phyloP scores from a whole-genome alignment of 2,329 filamentous ascomycete genomes.

The Fusarium ramigenum region DNA sequence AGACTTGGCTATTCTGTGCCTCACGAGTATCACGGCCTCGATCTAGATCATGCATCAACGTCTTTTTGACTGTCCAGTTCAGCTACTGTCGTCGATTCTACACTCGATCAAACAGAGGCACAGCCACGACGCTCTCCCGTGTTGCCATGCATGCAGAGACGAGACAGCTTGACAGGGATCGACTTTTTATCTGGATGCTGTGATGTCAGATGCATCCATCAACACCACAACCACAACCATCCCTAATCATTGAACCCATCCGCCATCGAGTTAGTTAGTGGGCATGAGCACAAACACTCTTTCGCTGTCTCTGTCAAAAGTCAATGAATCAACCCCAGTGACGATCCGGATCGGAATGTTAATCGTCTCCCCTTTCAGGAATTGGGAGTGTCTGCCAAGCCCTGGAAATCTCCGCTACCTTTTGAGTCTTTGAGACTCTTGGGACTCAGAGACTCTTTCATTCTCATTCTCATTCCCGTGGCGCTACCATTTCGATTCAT shows the following conservation, averaged over 20 bases:
- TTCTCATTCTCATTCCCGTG: conserved; percentile 12
- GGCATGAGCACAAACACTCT: not conserved
- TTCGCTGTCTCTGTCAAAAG: not conserved
- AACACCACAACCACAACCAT: not conserved
- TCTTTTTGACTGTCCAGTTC: conserved; percentile 5
- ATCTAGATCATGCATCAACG: conserved; percentile 9
- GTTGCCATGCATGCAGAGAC: conserved; percentile 9
- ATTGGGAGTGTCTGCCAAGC: conserved; percentile 5
- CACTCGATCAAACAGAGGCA: conserved; percentile 11
- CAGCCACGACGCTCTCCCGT: conserved; percentile 29
- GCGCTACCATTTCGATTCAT: conserved; percentile 18
- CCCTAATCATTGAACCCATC: not conserved
- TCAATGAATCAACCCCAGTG: conserved; percentile 31
- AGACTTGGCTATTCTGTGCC: conserved; percentile 16
- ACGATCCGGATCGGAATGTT: conserved; percentile 34
- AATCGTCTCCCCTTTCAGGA: conserved; percentile 25
- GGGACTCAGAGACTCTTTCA: not conserved
- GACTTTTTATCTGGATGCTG: not conserved
- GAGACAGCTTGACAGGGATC: conserved; percentile 34
- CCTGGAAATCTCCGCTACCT: conserved; percentile 2
- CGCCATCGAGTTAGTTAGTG: not conserved
- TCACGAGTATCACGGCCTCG: not conserved
- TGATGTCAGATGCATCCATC: conserved; percentile 33
- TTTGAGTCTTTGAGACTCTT: not conserved
- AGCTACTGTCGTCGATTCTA: conserved; percentile 21